Conservation (phyloP, 1,284 basidiomycete genomes). For the Rhodotorula sp. region DNA sequence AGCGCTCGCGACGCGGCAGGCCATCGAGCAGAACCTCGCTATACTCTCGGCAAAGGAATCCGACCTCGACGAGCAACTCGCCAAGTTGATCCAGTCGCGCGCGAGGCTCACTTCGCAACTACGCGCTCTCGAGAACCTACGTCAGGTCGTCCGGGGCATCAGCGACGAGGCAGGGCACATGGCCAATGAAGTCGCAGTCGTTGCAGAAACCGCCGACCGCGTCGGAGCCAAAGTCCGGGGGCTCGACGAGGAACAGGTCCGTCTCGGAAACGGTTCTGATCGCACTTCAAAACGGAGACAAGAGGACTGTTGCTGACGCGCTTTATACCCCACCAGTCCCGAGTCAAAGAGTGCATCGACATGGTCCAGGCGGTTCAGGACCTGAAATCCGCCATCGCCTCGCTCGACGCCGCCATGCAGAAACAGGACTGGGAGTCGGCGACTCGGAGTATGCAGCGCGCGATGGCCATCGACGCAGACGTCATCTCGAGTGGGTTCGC, state of each 20-base stretch:
- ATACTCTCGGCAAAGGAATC: slow-evolving; percentile 31
- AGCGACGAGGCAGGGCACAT: slow-evolving; percentile 41
- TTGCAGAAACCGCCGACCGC: slow-evolving; percentile 62
- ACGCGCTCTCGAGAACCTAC: slow-evolving; percentile 35
- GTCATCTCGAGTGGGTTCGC: slow-evolving; percentile 83
- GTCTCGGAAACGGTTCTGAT: not conserved
- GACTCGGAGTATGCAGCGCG: slow-evolving; percentile 80
- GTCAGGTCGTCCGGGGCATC: slow-evolving; percentile 41
- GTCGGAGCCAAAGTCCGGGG: slow-evolving; percentile 83
- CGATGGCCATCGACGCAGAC: slow-evolving; percentile 74
- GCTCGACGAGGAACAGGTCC: slow-evolving; percentile 81
- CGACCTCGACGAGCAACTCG: slow-evolving; percentile 35
- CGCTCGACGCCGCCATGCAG: slow-evolving; percentile 74
- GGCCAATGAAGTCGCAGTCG: slow-evolving; percentile 33
- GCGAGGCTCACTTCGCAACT: slow-evolving; percentile 34
- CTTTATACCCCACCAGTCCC: slow-evolving; percentile 27
- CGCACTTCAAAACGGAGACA: not conserved
- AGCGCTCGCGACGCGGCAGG: slow-evolving; percentile 24
- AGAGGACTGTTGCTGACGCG: slow-evolving; percentile 54
- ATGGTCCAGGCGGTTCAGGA: slow-evolving; percentile 47
- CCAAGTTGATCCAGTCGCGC: slow-evolving; percentile 33
- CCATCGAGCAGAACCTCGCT: slow-evolving; percentile 24
- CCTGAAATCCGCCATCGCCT: slow-evolving; percentile 67
- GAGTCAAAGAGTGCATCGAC: slow-evolving; percentile 45
- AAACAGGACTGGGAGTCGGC: slow-evolving; percentile 93